Percentiles rank a stretch among this genome's conserved stretches.
Evolutionary conservation across 164 flowering plant species (phyloP).

Genomic region (Amborella trichopoda): DNA sequence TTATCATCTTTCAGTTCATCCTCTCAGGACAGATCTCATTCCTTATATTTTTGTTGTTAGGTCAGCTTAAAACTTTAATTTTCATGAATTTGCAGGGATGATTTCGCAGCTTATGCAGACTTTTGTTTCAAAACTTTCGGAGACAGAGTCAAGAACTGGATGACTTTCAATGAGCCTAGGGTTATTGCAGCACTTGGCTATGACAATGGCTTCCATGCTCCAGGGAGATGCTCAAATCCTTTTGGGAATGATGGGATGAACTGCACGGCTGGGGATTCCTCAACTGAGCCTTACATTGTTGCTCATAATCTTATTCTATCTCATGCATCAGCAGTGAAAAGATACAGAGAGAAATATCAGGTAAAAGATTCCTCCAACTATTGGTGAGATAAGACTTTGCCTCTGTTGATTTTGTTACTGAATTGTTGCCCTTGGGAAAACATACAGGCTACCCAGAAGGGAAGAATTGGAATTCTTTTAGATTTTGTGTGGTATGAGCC

Average conservation of each 20-base stretch:
- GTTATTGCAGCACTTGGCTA: conserved; percentile 71
- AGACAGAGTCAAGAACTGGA: conserved; percentile 74
- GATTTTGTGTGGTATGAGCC: conserved; percentile 80
- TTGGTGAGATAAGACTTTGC: no score
- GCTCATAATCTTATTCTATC: conserved; percentile 53
- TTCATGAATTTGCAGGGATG: no score
- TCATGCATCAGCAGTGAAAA: conserved; percentile 56
- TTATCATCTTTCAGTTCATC: no score
- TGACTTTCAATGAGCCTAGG: conserved; percentile 69
- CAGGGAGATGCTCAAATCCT: conserved; percentile 54
- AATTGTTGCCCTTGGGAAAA: no score
- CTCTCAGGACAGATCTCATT: no score
- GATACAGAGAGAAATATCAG: conserved; percentile 52
- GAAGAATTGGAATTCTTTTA: conserved; percentile 59
- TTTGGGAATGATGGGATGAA: no score
- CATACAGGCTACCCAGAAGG: conserved; percentile 43
- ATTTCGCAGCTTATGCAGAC: conserved; percentile 55
- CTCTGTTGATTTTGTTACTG: no score
- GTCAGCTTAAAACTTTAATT: no score
- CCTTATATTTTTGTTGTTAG: no score
- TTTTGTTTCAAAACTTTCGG: conserved; percentile 71
- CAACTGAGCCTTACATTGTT: conserved; percentile 65
- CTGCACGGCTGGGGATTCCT: conserved; percentile 56
- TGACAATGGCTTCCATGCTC: conserved; percentile 55
- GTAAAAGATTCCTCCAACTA: no score